phyloP scores from a whole-genome alignment of 2,329 filamentous ascomycete genomes.

The Clonostachys chloroleuca region DNA sequence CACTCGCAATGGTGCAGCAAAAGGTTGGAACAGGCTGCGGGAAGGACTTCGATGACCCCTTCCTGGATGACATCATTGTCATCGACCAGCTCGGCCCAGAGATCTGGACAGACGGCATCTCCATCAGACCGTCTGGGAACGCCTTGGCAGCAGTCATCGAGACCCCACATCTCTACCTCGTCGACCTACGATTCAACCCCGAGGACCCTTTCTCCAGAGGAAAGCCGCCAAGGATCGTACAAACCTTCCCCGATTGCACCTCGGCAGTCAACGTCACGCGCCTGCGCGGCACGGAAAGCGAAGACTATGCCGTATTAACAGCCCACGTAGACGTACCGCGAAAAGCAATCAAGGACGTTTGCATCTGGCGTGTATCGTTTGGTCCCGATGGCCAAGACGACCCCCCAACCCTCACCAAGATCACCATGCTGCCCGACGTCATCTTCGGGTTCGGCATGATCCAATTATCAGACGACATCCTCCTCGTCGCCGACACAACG shows the following conservation, averaged over 20 bases:
- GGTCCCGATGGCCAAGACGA: neutral
- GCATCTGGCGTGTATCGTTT: neutral
- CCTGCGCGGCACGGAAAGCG: neutral
- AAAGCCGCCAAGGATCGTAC: neutral
- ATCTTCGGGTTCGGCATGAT: neutral
- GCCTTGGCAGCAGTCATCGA: constrained; percentile 1
- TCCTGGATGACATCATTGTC: constrained; percentile 1
- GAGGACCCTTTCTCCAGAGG: neutral
- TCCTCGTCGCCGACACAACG: constrained; percentile 1
- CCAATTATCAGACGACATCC: neutral
- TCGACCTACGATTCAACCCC: neutral
- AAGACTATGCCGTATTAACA: neutral
- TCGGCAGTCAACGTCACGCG: neutral
- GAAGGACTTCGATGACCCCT: neutral
- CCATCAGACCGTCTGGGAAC: constrained; percentile 1
- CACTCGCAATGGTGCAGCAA: too few species aligned
- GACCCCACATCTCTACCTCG: constrained; percentile 1
- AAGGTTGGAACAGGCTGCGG: too few species aligned
- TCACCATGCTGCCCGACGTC: neutral
- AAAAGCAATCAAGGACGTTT: neutral
- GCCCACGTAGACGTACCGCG: neutral
- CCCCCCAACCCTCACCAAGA: neutral
- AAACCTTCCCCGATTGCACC: neutral
- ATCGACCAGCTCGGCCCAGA: constrained; percentile 4
- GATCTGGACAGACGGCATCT: constrained; percentile 3